phyloP scores from a whole-genome alignment of 2,329 filamentous ascomycete species.

The Thyridium curvatum region DNA sequence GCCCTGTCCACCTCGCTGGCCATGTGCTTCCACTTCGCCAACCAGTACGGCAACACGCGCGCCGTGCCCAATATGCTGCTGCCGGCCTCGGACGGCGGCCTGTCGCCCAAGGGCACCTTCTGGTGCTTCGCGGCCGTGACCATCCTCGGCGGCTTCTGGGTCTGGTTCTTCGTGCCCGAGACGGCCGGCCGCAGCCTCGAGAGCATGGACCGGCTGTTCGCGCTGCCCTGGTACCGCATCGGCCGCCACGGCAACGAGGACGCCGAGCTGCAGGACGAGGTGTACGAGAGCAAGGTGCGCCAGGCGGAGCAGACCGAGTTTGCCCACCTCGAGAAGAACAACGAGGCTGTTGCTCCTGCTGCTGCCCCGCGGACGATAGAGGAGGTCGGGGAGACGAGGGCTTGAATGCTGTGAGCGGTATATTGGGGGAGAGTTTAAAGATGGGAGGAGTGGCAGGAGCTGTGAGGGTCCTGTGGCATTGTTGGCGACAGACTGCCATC shows the following conservation, averaged over 20 bases:
- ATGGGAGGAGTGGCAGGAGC: too few relatives aligned
- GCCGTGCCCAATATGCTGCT: conserved; percentile 71
- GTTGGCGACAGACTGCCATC: too few relatives aligned
- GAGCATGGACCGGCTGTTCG: conserved; percentile 67
- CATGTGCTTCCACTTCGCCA: conserved; percentile 73
- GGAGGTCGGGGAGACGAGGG: too few relatives aligned
- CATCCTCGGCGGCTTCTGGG: conserved; percentile 59
- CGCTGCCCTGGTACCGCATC: conserved; percentile 67
- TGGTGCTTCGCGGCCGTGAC: conserved; percentile 68
- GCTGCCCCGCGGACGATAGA: too few relatives aligned
- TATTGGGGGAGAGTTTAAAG: too few relatives aligned
- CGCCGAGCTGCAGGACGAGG: conserved; percentile 38
- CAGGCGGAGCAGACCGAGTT: too few relatives aligned
- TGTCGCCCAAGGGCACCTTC: conserved; percentile 61
- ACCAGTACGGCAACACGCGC: conserved; percentile 70
- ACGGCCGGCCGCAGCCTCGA: conserved; percentile 59
- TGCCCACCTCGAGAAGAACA: too few relatives aligned
- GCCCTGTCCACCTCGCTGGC: conserved; percentile 62
- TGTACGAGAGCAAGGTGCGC: conserved; percentile 32
- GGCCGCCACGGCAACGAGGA: conserved; percentile 48
- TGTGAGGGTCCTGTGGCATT: too few relatives aligned
- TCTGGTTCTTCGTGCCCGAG: conserved; percentile 67
- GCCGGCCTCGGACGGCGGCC: conserved; percentile 30
- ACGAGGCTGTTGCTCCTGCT: too few relatives aligned
- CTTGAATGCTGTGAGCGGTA: too few relatives aligned